Evolutionary conservation across 192 early-diverging fungal species (phyloP), one percentile per base, ranked within the genome.

Genomic region (Coemansia guatemalensis): DNA sequence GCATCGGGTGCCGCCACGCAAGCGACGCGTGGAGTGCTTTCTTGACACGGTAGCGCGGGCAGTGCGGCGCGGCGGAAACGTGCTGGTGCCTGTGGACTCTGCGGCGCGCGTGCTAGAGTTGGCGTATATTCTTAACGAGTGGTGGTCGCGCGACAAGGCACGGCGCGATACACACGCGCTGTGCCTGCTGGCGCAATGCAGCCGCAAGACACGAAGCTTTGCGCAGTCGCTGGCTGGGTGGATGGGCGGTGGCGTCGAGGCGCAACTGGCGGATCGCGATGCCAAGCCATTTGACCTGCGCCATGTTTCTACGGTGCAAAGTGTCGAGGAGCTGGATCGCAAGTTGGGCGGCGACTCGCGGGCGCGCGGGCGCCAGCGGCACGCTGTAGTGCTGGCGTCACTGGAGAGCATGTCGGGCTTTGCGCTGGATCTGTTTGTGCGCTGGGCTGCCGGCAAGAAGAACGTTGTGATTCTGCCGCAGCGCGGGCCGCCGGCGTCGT

Each of bases 151-250:
- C 24, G 67, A 75, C 56, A 66, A 57, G 54, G 73, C 75, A 17
- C 74, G 82, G 35, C 82, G 85, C 69, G 62, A 85, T 56, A 70
- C 63, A 5, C 88, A 86, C 60, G 90, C 92, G 25, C 78, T 95
- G 25, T 88, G 91, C 47, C 85, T 96, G 41, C 81, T 99, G 30
- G 85, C 89, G 14, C 83, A 92, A 58, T 88, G 88, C 53, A 86
- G 85, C 53, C 85, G 88, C 58, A 85, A 87, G 14, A 88, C 88
- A n/a, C 83, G 90, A 8, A 86, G 90, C 63, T 89, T 88, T 73
- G 95, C 97, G 0, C 91, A 91, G 57, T 88, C 89, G 20, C 95
- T 95, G 86, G 77, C 92, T 47, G 95, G 96, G 74, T 99, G 97
- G 97, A 97, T 98, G 95, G 88, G 92, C 8, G 86, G 90, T 51